Evolutionary conservation across 2,329 filamentous ascomycete species (phyloP), one percentile per base, ranked within the genome.

Genomic region (Neopestalotiopsis sp.): DNA sequence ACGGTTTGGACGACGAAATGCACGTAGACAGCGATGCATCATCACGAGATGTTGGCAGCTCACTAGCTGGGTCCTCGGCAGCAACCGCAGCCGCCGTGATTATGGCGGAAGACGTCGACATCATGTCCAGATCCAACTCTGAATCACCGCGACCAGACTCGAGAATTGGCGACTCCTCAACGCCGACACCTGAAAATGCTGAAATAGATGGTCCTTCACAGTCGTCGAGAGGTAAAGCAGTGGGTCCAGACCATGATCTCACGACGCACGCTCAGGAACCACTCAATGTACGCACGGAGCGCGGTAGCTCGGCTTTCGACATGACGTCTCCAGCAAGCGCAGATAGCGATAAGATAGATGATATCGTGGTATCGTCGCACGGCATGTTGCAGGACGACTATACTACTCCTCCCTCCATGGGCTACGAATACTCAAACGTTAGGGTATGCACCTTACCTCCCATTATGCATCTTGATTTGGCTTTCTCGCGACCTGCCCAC

Each of bases 391-490:
- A 69, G 34, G 72, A 74, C n/a, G 73, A 74, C 32, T 68, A 68
- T 38, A 74, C 70, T 67, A 67, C 72, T 58, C 75, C 72, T 58
- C 75, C 84, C 2, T 84, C 84, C 10, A 81, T 86, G 74, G 85
- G 84, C 49, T 86, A 84, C 73, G 86, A 88, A 68, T 87, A 85
- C 69, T 88, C 86, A 1, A 86, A 85, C 71, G 78, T 85, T 67
- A 81, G 88, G 78, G 88, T 90, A 85, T 58, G 85, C 78, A 64
- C 32, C 20, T 20, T 13, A 38, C 38, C 24, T 30, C 24, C 24
- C 45, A 34, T 38, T 17, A 24, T 49, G 34, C 49, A 24, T 62
- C 38, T 20, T 67, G 30, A 38, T 34, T n/a, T 58, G 28, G 30
- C 9, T 30, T 38, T 13, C 32, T 52, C 57, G 24, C 52, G n/a